These are phyloP conservation scores for Fusarium albidum DNA, from an alignment of 2,329 filamentous ascomycete species.

Conservation along the genomic window DNA sequence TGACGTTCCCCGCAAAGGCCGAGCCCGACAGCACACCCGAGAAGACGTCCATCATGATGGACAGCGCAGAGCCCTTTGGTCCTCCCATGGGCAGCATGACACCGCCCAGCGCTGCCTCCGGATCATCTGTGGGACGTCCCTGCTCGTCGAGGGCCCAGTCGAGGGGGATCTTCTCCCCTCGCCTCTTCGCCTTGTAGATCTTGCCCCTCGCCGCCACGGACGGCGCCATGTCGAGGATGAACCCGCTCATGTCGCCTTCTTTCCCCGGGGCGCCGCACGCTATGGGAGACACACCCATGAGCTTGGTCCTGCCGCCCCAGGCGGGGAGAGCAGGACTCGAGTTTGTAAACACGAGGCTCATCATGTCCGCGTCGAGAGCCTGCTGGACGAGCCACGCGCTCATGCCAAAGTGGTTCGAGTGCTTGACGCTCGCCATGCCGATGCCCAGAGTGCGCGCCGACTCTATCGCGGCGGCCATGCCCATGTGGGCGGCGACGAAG, in stretches of 20 bases:
- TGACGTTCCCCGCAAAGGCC: conserved; percentile 81
- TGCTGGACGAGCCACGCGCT: conserved; percentile 81
- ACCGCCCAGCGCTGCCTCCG: conserved; percentile 73
- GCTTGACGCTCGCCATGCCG: conserved; percentile 78
- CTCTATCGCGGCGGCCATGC: conserved; percentile 72
- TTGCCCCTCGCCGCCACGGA: conserved; percentile 75
- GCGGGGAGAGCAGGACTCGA: conserved; percentile 76
- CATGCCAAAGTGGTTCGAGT: conserved; percentile 88
- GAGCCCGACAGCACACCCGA: conserved; percentile 80
- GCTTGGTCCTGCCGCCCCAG: conserved; percentile 72
- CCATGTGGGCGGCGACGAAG: conserved; percentile 72
- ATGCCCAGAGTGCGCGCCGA: conserved; percentile 73
- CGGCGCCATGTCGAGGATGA: conserved; percentile 80
- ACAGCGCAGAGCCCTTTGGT: conserved; percentile 78
- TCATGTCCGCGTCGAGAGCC: conserved; percentile 75
- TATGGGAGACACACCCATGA: conserved; percentile 78
- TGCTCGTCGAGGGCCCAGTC: conserved; percentile 81
- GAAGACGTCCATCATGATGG: conserved; percentile 91
- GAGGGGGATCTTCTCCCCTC: conserved; percentile 73
- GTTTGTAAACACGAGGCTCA: conserved; percentile 76
- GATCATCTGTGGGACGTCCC: conserved; percentile 75
- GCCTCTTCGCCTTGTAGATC: conserved; percentile 73
- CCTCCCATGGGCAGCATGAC: conserved; percentile 90
- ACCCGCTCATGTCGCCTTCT: conserved; percentile 58
- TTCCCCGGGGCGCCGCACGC: conserved; percentile 77